A percentile compares a stretch with the other conserved stretches of the same genome.
Evolutionary conservation across 2,329 filamentous ascomycete genomes (phyloP).

Genomic region (Fusarium burgessii): DNA sequence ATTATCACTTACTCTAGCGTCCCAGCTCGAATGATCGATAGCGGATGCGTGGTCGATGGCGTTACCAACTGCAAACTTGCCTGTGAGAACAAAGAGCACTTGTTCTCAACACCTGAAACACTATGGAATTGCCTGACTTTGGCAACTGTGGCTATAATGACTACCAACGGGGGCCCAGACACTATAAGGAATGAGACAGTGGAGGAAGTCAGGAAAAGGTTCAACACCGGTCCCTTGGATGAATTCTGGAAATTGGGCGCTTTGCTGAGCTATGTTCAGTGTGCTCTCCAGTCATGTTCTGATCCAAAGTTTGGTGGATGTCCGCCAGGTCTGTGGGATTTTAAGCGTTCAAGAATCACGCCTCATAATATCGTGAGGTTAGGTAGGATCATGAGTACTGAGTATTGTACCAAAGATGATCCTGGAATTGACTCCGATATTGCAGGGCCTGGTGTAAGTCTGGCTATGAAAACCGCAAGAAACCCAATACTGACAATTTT

Average conservation of each 20-base stretch:
- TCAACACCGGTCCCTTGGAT: rapidly evolving
- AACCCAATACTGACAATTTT: neutral
- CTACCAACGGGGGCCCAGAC: neutral
- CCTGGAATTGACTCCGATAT: slow-evolving; percentile 19
- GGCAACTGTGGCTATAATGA: slow-evolving; percentile 5
- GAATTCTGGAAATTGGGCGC: rapidly evolving
- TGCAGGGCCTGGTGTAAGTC: slow-evolving; percentile 16
- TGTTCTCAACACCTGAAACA: slow-evolving; percentile 17
- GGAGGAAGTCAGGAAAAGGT: rapidly evolving
- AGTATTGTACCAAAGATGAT: neutral
- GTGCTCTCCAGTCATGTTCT: neutral
- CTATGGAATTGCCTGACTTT: slow-evolving; percentile 26
- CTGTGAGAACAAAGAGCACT: rapidly evolving
- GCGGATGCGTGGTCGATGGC: neutral
- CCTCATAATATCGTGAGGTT: neutral
- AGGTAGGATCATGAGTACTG: neutral
- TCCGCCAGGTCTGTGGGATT: neutral
- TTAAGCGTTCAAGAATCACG: neutral
- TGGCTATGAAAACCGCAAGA: neutral
- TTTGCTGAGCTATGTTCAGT: neutral
- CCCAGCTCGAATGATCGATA: neutral
- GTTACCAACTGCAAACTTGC: neutral
- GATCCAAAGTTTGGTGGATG: neutral
- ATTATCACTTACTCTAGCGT: too few relatives aligned
- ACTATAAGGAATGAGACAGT: rapidly evolving